Evolutionary conservation across 2,329 filamentous ascomycete genomes (phyloP).

Genomic region (Fusarium sp.): DNA sequence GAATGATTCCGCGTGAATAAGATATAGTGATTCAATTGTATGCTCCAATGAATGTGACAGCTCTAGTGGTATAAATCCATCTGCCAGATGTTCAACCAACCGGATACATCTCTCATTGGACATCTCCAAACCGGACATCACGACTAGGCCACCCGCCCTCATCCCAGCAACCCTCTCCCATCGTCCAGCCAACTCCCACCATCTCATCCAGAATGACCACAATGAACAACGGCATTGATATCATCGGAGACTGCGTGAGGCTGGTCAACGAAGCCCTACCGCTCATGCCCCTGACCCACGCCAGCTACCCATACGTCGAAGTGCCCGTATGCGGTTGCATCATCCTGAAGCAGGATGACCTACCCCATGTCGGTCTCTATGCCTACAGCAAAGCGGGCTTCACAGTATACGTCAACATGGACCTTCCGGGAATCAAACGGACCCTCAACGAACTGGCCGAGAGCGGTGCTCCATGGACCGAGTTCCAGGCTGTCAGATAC

Average conservation of each 20-base stretch:
- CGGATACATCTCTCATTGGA: not conserved
- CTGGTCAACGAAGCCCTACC: not conserved
- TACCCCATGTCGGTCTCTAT: constrained; percentile 5
- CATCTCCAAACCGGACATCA: not conserved
- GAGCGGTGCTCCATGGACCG: constrained; percentile 17
- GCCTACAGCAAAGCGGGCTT: not conserved
- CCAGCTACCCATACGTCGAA: not conserved
- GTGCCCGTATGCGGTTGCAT: not conserved
- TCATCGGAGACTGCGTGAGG: not conserved
- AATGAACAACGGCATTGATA: not conserved
- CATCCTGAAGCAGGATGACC: not conserved
- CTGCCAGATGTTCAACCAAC: not conserved
- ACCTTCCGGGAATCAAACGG: not conserved
- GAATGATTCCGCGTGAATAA: not conserved
- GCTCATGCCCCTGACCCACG: not conserved
- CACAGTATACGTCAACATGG: constrained; percentile 8
- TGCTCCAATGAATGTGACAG: not conserved
- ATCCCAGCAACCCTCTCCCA: not conserved
- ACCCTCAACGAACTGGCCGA: constrained; percentile 19
- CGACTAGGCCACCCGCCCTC: not conserved
- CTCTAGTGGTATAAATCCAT: not conserved
- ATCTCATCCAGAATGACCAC: not conserved
- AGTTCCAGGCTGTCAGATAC: constrained; percentile 16
- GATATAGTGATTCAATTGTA: not conserved
- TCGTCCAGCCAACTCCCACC: not conserved